These are phyloP conservation scores for Candida nonsorbophila DNA, from an alignment of 805 yeast genomes.

Conservation along the genomic window DNA sequence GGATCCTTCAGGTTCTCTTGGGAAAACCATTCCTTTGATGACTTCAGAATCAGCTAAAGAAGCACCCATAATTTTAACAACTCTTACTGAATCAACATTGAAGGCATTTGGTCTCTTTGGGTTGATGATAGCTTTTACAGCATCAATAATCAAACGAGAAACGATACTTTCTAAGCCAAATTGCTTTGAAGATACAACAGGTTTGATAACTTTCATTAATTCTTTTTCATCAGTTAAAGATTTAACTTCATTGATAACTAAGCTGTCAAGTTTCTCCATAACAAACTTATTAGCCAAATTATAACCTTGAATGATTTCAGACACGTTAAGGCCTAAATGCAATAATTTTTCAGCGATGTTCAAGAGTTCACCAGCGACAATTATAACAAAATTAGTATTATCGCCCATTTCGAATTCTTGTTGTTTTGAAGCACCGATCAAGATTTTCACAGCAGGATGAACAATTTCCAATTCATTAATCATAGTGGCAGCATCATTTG, in stretches of 20 bases:
- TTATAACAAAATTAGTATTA: slow-evolving; percentile 84
- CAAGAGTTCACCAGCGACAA: slow-evolving; percentile 89
- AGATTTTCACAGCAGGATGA: slow-evolving; percentile 94
- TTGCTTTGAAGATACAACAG: slow-evolving; percentile 91
- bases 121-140: slow-evolving; percentile 72
- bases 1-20: slow-evolving; percentile 94
- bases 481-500: slow-evolving; percentile 98
- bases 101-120: slow-evolving; percentile 58
- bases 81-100: slow-evolving; percentile 91
- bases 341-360: slow-evolving; percentile 82
- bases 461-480: slow-evolving; percentile 87
- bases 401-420: slow-evolving; percentile 98
- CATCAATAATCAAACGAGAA: slow-evolving; percentile 75
- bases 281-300: slow-evolving; percentile 81
- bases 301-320: slow-evolving; percentile 91
- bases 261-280: slow-evolving; percentile 57
- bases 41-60: slow-evolving; percentile 70
- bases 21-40: slow-evolving; percentile 96
- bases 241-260: slow-evolving; percentile 59
- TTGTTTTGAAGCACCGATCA: slow-evolving; percentile 95
- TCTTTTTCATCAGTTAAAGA: slow-evolving; percentile 50
- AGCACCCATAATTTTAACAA: slow-evolving; percentile 95
- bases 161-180: slow-evolving; percentile 81
- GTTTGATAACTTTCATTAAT: slow-evolving; percentile 67
- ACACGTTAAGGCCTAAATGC: slow-evolving; percentile 79